Evolutionary conservation across 2,329 filamentous ascomycete species (phyloP).

Genomic region (Phialophora verrucosa): DNA sequence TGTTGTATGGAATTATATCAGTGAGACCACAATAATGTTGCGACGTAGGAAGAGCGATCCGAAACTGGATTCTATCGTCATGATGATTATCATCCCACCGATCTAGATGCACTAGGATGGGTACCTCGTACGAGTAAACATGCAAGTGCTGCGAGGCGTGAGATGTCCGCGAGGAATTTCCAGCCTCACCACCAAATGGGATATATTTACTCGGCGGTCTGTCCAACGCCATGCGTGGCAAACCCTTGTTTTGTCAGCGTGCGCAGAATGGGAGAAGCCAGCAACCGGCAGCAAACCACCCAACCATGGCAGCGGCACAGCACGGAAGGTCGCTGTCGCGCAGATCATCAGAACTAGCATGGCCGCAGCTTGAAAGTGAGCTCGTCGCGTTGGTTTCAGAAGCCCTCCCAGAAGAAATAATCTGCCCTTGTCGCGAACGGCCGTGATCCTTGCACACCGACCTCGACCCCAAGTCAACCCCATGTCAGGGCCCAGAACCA

Average conservation of each 20-base stretch:
- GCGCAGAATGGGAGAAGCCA: constrained; percentile 10
- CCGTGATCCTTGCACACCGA: constrained; percentile 4
- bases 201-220: constrained; percentile 18
- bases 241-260: constrained; percentile 29
- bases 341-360: not conserved
- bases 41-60: not conserved
- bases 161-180: not conserved
- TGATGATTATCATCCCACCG: not conserved
- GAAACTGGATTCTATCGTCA: not conserved
- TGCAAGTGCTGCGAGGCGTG: not conserved
- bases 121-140: constrained; percentile 8
- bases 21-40: not conserved
- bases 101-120: constrained; percentile 1
- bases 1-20: not conserved
- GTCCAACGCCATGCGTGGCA: constrained; percentile 15
- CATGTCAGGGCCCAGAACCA: constrained; percentile 20
- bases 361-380: not conserved
- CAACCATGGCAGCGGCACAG: not conserved
- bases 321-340: not conserved
- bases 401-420: not conserved
- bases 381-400: not conserved
- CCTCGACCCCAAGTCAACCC: constrained; percentile 6
- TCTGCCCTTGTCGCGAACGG: not conserved
- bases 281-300: not conserved
- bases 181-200: constrained; percentile 10